Evolutionary conservation across 179 eudicot species (phyloP).

Genomic region (Heliamphora pulchella): DNA sequence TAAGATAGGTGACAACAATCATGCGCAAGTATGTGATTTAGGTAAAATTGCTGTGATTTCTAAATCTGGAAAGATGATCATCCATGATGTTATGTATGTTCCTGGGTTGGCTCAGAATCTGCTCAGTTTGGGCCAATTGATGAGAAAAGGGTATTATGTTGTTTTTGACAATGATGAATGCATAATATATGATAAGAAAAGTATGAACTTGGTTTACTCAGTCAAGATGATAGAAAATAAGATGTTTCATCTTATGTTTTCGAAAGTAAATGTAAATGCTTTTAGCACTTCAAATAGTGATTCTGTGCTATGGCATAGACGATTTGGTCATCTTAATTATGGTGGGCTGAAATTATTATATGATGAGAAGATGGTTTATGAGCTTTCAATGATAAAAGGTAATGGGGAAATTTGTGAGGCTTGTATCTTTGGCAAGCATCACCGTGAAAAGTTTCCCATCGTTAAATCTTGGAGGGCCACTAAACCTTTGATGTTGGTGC

Average conservation of each 20-base stretch:
- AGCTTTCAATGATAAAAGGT: background rate
- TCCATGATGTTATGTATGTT: background rate
- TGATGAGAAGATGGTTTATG: background rate
- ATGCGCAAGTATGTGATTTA: background rate
- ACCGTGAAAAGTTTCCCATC: background rate
- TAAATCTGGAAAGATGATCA: background rate
- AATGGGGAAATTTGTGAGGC: background rate
- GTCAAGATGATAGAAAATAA: background rate
- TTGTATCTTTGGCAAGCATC: background rate
- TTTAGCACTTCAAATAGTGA: background rate
- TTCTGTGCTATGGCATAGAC: background rate
- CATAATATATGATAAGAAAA: background rate
- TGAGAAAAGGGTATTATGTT: slow-evolving; percentile 1
- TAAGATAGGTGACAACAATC: background rate
- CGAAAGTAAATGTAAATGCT: background rate
- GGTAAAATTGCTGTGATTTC: background rate
- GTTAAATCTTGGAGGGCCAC: background rate
- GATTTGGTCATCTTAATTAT: background rate
- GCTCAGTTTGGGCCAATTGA: background rate
- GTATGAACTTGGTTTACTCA: background rate
- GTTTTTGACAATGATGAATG: background rate
- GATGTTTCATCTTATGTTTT: background rate
- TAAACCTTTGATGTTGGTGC: background rate
- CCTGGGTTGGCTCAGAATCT: background rate
- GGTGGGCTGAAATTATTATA: background rate